These are phyloP conservation scores for Balamuthia mandrillaris DNA, from an alignment of 208 protist genomes.

Conservation along the genomic window DNA sequence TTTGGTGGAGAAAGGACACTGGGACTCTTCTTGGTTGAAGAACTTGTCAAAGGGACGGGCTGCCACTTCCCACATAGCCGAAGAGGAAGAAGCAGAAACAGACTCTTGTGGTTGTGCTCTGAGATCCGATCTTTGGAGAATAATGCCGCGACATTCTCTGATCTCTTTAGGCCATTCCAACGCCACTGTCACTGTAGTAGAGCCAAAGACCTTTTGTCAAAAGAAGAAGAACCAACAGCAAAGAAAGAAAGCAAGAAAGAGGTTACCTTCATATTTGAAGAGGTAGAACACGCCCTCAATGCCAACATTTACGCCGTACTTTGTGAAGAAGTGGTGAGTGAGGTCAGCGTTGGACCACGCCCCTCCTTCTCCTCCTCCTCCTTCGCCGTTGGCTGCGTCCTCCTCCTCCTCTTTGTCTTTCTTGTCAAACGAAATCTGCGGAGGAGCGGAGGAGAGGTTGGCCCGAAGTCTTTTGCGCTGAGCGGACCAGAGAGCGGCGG, in stretches of 20 bases:
- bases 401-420: background rate
- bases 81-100: background rate
- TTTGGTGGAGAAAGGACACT: background rate
- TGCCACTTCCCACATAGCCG: background rate
- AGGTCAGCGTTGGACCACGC: background rate
- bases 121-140: background rate
- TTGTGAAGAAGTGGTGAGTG: conserved; percentile 18
- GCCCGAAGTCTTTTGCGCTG: too few relatives aligned
- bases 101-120: too few relatives aligned
- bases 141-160: background rate
- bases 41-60: conserved; percentile 19
- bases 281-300: conserved; percentile 22
- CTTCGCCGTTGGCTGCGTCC: background rate
- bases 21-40: conserved; percentile 10
- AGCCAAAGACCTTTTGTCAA: too few relatives aligned
- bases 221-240: too few relatives aligned
- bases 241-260: too few relatives aligned
- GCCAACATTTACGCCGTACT: conserved; percentile 4
- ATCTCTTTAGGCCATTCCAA: conserved; percentile 12
- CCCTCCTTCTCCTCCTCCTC: background rate
- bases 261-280: conserved; percentile 31
- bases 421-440: too few relatives aligned
- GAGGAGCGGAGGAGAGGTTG: too few relatives aligned
- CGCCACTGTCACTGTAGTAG: background rate
- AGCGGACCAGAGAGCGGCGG: background rate